These are phyloP conservation scores for Megacollybia marginata DNA, from an alignment of 768 basidiomycete genomes.

Conservation along the genomic window DNA sequence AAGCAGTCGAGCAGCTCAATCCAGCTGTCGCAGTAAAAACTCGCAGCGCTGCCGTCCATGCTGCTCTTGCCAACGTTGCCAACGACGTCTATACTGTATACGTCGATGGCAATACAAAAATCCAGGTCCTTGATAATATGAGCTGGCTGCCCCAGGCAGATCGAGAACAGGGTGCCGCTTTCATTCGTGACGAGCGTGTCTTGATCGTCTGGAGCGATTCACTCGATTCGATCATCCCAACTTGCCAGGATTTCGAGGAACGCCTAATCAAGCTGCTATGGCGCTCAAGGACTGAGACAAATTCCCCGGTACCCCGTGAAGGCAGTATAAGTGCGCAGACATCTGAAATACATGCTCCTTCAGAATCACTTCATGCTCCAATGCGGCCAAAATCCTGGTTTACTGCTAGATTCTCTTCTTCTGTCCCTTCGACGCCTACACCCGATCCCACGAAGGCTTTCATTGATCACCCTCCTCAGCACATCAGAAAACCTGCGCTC, in stretches of 20 bases:
- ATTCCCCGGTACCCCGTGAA: slow-evolving; percentile 15
- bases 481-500: slow-evolving; percentile 26
- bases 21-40: slow-evolving; percentile 79
- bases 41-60: slow-evolving; percentile 72
- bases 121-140: slow-evolving; percentile 80
- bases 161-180: slow-evolving; percentile 84
- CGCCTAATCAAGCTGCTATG: slow-evolving; percentile 79
- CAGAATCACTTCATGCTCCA: slow-evolving; percentile 19
- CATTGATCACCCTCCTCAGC: slow-evolving; percentile 15
- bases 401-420: slow-evolving; percentile 5
- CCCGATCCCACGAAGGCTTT: slow-evolving; percentile 12
- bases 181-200: slow-evolving; percentile 79
- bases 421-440: not conserved
- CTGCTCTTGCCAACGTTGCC: slow-evolving; percentile 62
- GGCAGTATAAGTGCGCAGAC: slow-evolving; percentile 2
- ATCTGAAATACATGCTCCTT: slow-evolving; percentile 22
- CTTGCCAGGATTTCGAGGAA: slow-evolving; percentile 67
- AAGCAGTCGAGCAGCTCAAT: slow-evolving; percentile 61
- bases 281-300: slow-evolving; percentile 38
- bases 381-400: slow-evolving; percentile 11
- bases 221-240: slow-evolving; percentile 69
- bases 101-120: slow-evolving; percentile 77
- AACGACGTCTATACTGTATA: slow-evolving; percentile 54
- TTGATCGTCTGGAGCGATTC: slow-evolving; percentile 82
- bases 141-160: slow-evolving; percentile 70